These are phyloP conservation scores for Castanea mollissima DNA, from an alignment of 306 rosid species.

Conservation along the genomic window DNA sequence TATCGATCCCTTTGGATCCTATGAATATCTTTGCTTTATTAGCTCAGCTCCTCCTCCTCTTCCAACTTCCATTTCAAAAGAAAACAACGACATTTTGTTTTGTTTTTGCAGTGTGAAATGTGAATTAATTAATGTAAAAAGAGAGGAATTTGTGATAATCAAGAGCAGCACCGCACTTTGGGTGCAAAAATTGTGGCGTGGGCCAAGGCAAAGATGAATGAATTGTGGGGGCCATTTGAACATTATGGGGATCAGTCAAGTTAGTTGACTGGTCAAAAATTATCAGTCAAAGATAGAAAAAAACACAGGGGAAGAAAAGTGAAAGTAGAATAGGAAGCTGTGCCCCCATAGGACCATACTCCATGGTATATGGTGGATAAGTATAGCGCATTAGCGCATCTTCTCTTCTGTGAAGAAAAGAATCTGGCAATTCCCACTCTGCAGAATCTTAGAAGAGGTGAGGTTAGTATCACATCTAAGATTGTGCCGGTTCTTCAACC, in stretches of 20 bases:
- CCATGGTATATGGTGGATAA: not conserved
- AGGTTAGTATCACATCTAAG: conserved; percentile 29
- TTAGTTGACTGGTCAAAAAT: conserved; percentile 65
- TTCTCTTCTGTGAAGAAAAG: conserved; percentile 47
- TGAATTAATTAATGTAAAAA: not conserved
- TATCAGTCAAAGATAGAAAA: conserved; percentile 22
- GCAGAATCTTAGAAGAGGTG: conserved; percentile 35
- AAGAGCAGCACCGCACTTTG: conserved; percentile 5
- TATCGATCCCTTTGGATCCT: conserved; percentile 56
- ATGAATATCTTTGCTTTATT: conserved; percentile 33
- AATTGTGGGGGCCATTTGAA: conserved; percentile 48
- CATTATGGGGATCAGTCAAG: conserved; percentile 50
- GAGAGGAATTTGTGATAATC: not conserved
- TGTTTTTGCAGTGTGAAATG: not conserved
- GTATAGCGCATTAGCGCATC: conserved; percentile 13
- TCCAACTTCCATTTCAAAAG: conserved; percentile 22
- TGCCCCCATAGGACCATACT: conserved; percentile 25
- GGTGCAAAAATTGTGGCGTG: conserved; percentile 31
- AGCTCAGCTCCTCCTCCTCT: conserved; percentile 9
- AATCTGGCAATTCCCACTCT: conserved; percentile 45
- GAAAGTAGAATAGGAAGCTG: conserved; percentile 42
- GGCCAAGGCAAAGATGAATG: conserved; percentile 21
- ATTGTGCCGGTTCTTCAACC: conserved; percentile 17
- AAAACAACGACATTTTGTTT: not conserved
- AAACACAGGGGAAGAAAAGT: conserved; percentile 20